Evolutionary conservation across 805 yeast genomes (phyloP).

Genomic region (Candida broadrunensis): DNA sequence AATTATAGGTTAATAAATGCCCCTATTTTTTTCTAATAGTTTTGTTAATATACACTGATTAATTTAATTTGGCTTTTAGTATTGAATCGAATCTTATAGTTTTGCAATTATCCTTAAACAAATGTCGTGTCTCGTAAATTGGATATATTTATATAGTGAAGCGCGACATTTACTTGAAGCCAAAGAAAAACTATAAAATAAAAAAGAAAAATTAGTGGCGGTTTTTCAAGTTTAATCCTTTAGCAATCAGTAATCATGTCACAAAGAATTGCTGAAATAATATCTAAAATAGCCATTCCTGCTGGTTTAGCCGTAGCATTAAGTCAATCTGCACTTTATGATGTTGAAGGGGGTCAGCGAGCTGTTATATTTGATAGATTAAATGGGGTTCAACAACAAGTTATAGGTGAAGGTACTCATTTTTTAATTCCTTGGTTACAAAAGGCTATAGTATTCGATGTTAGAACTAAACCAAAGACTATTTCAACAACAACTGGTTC

Average conservation of each 20-base stretch:
- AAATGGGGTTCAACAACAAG: slow-evolving; percentile 82
- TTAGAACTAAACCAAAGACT: slow-evolving; percentile 95
- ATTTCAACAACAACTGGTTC: slow-evolving; percentile 97
- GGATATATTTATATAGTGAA: no score
- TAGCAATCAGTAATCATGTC: slow-evolving; percentile 27
- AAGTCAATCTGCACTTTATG: slow-evolving; percentile 83
- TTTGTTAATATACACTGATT: no score
- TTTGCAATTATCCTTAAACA: no score
- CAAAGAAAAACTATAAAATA: no score
- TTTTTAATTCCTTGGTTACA: slow-evolving; percentile 94
- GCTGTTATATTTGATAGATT: slow-evolving; percentile 94
- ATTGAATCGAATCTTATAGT: no score
- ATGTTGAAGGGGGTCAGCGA: slow-evolving; percentile 93
- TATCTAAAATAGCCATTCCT: slow-evolving; percentile 60
- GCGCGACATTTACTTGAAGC: no score
- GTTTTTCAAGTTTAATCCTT: no score
- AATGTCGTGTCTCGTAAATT: no score
- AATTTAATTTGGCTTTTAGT: no score
- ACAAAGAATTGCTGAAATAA: slow-evolving; percentile 32
- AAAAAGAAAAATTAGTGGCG: no score
- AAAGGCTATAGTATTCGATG: slow-evolving; percentile 88
- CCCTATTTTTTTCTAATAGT: no score
- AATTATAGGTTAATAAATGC: no score
- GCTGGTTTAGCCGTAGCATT: slow-evolving; percentile 66
- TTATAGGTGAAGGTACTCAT: slow-evolving; percentile 96